Base-by-base conservation (phyloP, 2,329 filamentous ascomycete species). In the Sodiomyces alkalinus region DNA sequence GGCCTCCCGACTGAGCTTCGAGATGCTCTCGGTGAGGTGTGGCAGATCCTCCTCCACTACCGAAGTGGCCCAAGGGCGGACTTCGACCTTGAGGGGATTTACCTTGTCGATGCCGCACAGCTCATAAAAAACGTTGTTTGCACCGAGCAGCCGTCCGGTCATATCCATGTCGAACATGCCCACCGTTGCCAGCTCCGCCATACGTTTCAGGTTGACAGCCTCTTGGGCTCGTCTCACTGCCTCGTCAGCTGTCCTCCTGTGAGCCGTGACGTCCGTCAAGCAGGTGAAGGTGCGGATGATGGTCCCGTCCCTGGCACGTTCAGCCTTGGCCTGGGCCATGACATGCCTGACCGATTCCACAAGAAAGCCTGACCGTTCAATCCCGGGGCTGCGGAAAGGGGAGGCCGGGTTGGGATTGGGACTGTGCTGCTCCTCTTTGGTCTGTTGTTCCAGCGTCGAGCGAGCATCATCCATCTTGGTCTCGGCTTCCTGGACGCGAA, bases 151-250 rank as follows among this genome's bases (percentile, higher is more conserved):
- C 3, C 56, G 55, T 9, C 63, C 63, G 15, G 61, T 52, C n/a
- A 58, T 48, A 32, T 60, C 55, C 48, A 66, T 62, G 27, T 65
- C 62, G 37, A 64, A 68, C 58, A 68, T 61, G 29, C 63, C 63
- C 8, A 68, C 63, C 0, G 63, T 65, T 4, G 62, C 62, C 28
- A 61, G 56, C 39, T 68, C 61, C 6, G 63, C 61, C 49, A 68
- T 64, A 23, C 63, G 56, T 39, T 64, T 64, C 17, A 68, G 47
- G 33, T 67, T 65, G 36, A 63, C 58, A 6, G 61, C 59, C 32
- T 67, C 58, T 36, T 64, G 62, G 3, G 62, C 61, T 25, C 60
- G 52, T 12, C 55, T 51, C 16, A 61, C 48, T 0, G 62, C 63
- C 31, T 61, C 58, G 23, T 64, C 60, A 6, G 60, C 55, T 1